Evolutionary conservation across 169 alveolate species (phyloP).

Genomic region (Cryptosporidium meleagridis): DNA sequence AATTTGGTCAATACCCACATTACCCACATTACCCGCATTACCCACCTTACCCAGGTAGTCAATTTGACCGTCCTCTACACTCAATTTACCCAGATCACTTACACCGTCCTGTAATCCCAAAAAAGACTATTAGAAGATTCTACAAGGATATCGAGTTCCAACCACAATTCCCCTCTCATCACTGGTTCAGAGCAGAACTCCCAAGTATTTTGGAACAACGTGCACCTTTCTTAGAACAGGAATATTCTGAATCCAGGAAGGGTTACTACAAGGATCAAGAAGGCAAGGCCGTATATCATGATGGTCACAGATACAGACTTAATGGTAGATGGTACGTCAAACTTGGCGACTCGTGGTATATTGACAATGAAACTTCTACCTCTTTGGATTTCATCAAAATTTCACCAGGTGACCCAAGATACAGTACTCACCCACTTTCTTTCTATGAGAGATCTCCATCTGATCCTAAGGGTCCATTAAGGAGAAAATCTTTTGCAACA

Average conservation of each 20-base stretch:
- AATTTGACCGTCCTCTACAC: background rate
- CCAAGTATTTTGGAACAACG: slow-evolving; percentile 3
- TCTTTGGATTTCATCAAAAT: slow-evolving; percentile 2
- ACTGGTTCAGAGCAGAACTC: background rate
- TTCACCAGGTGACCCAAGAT: slow-evolving; percentile 23
- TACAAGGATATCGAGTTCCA: slow-evolving; percentile 30
- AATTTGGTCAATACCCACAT: background rate
- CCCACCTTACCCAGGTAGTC: background rate
- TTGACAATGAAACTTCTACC: slow-evolving; percentile 5
- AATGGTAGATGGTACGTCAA: slow-evolving; percentile 40
- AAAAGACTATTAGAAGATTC: slow-evolving; percentile 1
- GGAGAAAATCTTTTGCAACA: slow-evolving; percentile 12
- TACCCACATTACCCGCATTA: background rate
- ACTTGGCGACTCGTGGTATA: slow-evolving; percentile 47
- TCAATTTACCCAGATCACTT: background rate
- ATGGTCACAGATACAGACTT: slow-evolving; percentile 50
- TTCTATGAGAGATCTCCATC: slow-evolving; percentile 16
- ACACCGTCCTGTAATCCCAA: background rate
- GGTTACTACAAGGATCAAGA: slow-evolving; percentile 18
- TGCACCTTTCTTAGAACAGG: background rate
- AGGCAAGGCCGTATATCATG: slow-evolving; percentile 8
- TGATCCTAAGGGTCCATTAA: background rate
- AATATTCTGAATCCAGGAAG: slow-evolving; percentile 49
- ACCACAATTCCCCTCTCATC: background rate
- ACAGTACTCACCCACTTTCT: background rate